Conservation (phyloP, 2,329 filamentous ascomycete genomes). For the Zopfia rhizophila region DNA sequence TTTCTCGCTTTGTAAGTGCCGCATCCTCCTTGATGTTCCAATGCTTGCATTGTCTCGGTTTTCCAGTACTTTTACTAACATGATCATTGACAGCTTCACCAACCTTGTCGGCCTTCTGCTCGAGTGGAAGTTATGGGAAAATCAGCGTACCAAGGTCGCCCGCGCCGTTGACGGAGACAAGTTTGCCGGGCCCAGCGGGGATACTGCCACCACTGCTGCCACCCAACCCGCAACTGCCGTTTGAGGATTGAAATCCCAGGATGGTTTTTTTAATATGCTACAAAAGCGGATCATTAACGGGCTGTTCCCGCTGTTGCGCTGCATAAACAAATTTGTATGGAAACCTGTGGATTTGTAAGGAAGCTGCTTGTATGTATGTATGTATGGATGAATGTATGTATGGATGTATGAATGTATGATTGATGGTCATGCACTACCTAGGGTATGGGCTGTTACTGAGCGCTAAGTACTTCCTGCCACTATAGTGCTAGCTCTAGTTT, state of each 20-base stretch:
- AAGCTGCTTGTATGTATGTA: too few species aligned
- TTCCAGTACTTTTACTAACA: not conserved
- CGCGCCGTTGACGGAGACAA: slow-evolving; percentile 6
- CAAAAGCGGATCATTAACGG: too few species aligned
- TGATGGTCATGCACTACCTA: too few species aligned
- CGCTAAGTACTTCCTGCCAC: too few species aligned
- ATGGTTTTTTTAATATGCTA: too few species aligned
- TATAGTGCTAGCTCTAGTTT: too few species aligned
- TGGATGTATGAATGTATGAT: too few species aligned
- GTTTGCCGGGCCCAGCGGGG: slow-evolving; percentile 1
- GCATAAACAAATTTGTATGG: too few species aligned
- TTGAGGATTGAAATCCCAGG: slow-evolving; percentile 4
- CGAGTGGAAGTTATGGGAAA: slow-evolving; percentile 29
- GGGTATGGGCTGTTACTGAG: too few species aligned
- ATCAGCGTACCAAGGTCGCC: slow-evolving; percentile 22
- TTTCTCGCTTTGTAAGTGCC: slow-evolving; percentile 36
- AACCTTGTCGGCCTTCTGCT: slow-evolving; percentile 29
- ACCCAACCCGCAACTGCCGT: slow-evolving; percentile 2
- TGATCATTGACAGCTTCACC: slow-evolving; percentile 23
- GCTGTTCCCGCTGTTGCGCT: too few species aligned
- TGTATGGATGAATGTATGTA: too few species aligned
- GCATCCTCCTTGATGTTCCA: slow-evolving; percentile 4
- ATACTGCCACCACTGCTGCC: slow-evolving; percentile 11
- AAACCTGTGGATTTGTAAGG: too few species aligned
- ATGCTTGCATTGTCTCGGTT: not conserved